Conservation (phyloP, 176 grass and related monocot species). For the barley (Hordeum vulgare) region DNA sequence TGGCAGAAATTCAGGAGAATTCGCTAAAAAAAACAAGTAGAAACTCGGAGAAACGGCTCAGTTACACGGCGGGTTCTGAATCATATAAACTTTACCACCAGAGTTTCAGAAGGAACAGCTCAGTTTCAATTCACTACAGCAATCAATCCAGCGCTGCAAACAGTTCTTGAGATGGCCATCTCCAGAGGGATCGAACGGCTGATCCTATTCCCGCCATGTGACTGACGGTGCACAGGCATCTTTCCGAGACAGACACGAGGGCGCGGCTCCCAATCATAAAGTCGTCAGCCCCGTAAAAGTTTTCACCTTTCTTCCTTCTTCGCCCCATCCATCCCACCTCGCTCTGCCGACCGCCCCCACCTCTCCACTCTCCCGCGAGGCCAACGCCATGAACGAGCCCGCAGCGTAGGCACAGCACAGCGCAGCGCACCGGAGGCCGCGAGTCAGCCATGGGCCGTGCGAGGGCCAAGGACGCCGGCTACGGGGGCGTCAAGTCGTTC, state of each 20-base stretch:
- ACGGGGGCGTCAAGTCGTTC: conserved; percentile 41
- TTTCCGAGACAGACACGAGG: conserved; percentile 3
- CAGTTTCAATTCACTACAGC: neutral
- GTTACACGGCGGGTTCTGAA: too few relatives aligned
- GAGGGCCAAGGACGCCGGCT: conserved; percentile 23
- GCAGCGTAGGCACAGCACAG: neutral
- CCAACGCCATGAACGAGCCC: conserved; percentile 21
- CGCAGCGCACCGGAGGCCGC: neutral
- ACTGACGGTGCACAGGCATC: conserved; percentile 18
- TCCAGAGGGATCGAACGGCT: conserved; percentile 41
- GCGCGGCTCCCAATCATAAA: conserved; percentile 19
- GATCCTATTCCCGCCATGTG: conserved; percentile 2
- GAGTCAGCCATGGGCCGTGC: conserved; percentile 24
- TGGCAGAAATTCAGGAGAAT: neutral
- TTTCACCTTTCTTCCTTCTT: conserved; percentile 24
- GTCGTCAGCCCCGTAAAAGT: conserved; percentile 35
- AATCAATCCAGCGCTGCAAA: too few relatives aligned
- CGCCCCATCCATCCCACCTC: neutral
- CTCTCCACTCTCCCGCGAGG: neutral
- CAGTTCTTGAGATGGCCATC: neutral
- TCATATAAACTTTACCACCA: neutral
- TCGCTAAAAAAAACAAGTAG: too few relatives aligned
- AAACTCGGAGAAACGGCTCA: neutral
- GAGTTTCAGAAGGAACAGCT: neutral
- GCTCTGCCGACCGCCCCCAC: neutral